A percentile compares a stretch with the other conserved stretches of the same genome.
These are phyloP conservation scores for Aspergillus sp. DNA, from an alignment of 2,329 filamentous ascomycete genomes.

Conservation along the genomic window DNA sequence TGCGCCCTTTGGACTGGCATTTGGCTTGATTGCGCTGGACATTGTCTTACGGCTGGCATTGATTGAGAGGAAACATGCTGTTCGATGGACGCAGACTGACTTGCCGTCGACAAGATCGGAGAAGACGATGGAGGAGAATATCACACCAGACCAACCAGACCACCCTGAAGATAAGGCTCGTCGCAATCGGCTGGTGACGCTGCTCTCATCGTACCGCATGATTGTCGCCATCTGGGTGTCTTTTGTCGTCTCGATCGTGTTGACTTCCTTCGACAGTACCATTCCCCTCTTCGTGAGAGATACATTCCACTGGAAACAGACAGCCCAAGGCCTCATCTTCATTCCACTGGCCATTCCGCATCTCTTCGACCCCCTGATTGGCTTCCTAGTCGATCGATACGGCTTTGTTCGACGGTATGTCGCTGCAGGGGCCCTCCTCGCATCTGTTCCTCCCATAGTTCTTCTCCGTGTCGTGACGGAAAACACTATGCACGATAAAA, in stretches of 20 bases:
- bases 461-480: conserved; percentile 58
- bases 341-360: conserved; percentile 55
- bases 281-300: conserved; percentile 40
- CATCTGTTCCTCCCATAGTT: conserved; percentile 53
- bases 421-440: conserved; percentile 55
- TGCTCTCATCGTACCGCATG: conserved; percentile 2
- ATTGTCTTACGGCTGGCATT: conserved; percentile 55
- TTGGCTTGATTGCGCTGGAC: conserved; percentile 53
- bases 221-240: conserved; percentile 4
- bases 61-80: conserved; percentile 54
- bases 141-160: not conserved
- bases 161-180: not conserved
- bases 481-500: conserved; percentile 56
- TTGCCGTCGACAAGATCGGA: not conserved
- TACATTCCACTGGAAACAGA: conserved; percentile 51
- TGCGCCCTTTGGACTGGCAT: conserved; percentile 54
- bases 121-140: not conserved
- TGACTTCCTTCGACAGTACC: conserved; percentile 17
- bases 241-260: conserved; percentile 2
- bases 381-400: conserved; percentile 48
- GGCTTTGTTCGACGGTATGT: conserved; percentile 39
- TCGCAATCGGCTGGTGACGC: conserved; percentile 22
- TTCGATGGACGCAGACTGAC: not conserved
- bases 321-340: conserved; percentile 54
- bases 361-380: conserved; percentile 54